Evolutionary conservation across 306 rosid species (phyloP), one percentile per base, ranked within the genome.

Genomic region (Dalbergia cochinchinensis): DNA sequence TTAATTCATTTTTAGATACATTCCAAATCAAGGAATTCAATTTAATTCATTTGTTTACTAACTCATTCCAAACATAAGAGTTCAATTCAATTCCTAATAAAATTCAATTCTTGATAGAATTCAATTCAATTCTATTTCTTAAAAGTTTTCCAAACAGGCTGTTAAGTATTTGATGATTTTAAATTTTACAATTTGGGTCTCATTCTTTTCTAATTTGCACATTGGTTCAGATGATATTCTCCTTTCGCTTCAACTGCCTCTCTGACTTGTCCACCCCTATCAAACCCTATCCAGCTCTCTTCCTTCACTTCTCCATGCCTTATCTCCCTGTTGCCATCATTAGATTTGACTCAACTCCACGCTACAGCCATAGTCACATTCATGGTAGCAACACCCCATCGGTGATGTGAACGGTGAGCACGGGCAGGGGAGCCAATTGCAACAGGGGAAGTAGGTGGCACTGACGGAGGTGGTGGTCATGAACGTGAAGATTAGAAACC

Each of bases 401-500:
- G 50, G 13, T 5, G 50, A 3, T 54, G 13, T 7, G 11, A 44
- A 44, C 50, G 78, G 79, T 58, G n/a, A n/a, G n/a, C n/a, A n/a
- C n/a, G n/a, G n/a, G n/a, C n/a, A n/a, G n/a, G n/a, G n/a, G 97
- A 88, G 96, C 59, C 99, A 90, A 80, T 14, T 10, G 13, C 57
- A 50, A 7, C 57, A 14, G 57, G 72, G 83, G 0, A 77, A 4
- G 84, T 88, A 57, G 85, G 92, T 34, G 71, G 90, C 1, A 80
- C 89, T 47, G 85, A 89, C 44, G 58, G 83, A 51, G 83, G 88
- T 37, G 55, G 91, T 90, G 67, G 97, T 93, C 78, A 90, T 26
- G 31, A 26, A 26, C 31, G 2, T 93, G 79, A 93, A 83, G 90
- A 96, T 93, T 83, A 93, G 87, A 39, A 96, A 96, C 83, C 92